Conservation (phyloP, 1,284 basidiomycete species). For the Coniferiporia sulphurascens region DNA sequence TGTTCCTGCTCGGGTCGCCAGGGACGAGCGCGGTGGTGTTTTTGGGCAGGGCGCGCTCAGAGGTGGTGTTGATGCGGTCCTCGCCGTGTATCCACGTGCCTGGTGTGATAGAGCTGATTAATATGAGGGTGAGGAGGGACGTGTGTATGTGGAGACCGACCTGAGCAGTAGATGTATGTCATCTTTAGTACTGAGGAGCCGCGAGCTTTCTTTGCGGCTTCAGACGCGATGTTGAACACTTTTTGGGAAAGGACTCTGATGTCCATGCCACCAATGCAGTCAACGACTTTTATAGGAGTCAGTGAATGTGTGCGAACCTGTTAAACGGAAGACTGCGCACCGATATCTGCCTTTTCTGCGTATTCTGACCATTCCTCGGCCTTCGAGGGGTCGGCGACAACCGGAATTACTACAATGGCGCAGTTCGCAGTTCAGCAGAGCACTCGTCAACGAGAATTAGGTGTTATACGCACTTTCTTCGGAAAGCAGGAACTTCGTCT, state of each 20-base stretch:
- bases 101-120: neutral
- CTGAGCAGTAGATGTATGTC: constrained; percentile 47
- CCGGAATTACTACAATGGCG: constrained; percentile 37
- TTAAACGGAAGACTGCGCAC: neutral
- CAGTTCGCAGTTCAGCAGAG: neutral
- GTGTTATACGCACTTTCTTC: constrained; percentile 39
- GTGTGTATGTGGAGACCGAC: constrained; percentile 6
- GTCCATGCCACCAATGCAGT: constrained; percentile 29
- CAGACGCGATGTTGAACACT: constrained; percentile 34
- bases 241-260: constrained; percentile 21
- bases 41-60: constrained; percentile 33
- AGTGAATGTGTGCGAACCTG: neutral
- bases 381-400: constrained; percentile 37
- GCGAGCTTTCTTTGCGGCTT: constrained; percentile 30
- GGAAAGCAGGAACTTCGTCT: constrained; percentile 35
- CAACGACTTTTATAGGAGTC: constrained; percentile 32
- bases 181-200: constrained; percentile 35
- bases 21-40: constrained; percentile 27
- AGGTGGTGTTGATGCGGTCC: constrained; percentile 30
- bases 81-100: constrained; percentile 46
- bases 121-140: neutral
- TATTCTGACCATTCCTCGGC: constrained; percentile 36
- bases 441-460: too few relatives aligned
- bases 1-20: constrained; percentile 38
- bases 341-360: constrained; percentile 38